A percentile compares a stretch with the other conserved stretches of the same genome.
These are phyloP conservation scores for Chlamydomonas asymmetrica DNA, from an alignment of 139 green algal genomes.

Conservation along the genomic window DNA sequence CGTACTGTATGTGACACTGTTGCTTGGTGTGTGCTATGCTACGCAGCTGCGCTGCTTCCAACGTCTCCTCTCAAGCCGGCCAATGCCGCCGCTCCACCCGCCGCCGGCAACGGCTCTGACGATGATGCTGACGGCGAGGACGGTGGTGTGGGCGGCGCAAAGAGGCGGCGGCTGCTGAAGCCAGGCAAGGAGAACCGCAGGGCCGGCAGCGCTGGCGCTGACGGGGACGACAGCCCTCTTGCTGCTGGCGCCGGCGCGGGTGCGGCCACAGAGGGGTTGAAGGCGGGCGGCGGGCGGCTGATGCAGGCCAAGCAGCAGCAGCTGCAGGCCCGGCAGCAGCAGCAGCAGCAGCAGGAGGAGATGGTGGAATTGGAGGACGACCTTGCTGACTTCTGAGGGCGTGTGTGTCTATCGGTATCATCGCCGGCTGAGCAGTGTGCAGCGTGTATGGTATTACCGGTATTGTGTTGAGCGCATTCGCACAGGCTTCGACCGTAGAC, in stretches of 20 bases:
- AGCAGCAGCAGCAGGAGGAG: conserved; percentile 6
- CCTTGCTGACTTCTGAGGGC: conserved; percentile 18
- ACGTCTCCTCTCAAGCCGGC: not conserved
- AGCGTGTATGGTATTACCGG: too few relatives aligned
- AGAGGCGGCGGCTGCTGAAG: conserved; percentile 23
- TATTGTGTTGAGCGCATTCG: too few relatives aligned
- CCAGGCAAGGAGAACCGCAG: conserved; percentile 21
- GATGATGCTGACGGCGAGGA: not conserved
- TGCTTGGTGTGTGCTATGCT: too few relatives aligned
- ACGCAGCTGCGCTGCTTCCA: not conserved
- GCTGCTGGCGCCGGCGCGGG: not conserved
- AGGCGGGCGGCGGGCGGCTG: not conserved
- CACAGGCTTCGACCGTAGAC: too few relatives aligned
- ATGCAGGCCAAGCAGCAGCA: too few relatives aligned
- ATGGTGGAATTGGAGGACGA: conserved; percentile 25
- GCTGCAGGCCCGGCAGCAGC: too few relatives aligned
- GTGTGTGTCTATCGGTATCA: too few relatives aligned
- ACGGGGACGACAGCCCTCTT: not conserved
- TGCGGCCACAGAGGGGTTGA: not conserved
- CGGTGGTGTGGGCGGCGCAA: not conserved
- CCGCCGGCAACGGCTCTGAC: not conserved
- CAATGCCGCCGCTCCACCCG: not conserved
- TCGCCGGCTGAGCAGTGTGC: too few relatives aligned
- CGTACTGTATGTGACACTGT: too few relatives aligned
- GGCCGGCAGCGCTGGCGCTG: not conserved